A percentile compares a stretch with the other conserved stretches of the same genome.
These are phyloP conservation scores for Stephania japonica DNA, from an alignment of 164 flowering plant species.

Conservation along the genomic window DNA sequence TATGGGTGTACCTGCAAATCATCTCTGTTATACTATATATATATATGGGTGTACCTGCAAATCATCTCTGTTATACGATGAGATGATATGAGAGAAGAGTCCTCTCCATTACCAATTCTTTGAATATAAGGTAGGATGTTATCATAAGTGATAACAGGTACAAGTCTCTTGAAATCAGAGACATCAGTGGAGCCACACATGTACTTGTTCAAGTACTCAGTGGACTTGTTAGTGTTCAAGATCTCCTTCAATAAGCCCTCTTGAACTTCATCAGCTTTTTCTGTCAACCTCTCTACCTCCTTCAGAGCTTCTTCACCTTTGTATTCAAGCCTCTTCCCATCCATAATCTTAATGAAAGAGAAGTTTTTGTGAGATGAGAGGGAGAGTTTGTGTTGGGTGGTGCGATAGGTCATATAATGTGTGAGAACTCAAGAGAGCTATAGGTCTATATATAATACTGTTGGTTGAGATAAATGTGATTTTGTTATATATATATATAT, in stretches of 20 bases:
- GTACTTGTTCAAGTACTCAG: conserved; percentile 60
- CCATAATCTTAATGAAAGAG: conserved; percentile 25
- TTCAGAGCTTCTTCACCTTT: conserved; percentile 58
- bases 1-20: no score
- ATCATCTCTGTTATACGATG: conserved; percentile 72
- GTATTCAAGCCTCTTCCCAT: conserved; percentile 67
- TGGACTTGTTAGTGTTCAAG: conserved; percentile 36
- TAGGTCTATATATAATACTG: conserved; percentile 25
- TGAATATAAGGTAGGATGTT: conserved; percentile 56
- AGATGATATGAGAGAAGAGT: conserved; percentile 48
- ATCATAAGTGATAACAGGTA: conserved; percentile 58
- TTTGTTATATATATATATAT: no score
- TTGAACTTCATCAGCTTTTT: conserved; percentile 51
- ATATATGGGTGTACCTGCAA: conserved; percentile 43
- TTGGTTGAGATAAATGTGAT: conserved; percentile 6
- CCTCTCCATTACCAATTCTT: conserved; percentile 67
- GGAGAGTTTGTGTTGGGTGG: not conserved
- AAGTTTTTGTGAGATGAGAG: no score
- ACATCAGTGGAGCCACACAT: conserved; percentile 38
- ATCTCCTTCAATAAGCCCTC: conserved; percentile 49
- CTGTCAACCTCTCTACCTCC: conserved; percentile 53
- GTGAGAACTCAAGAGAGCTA: not conserved
- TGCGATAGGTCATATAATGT: no score
- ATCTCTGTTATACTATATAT: no score
- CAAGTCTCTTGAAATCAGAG: conserved; percentile 33